Base-by-base conservation (phyloP, 2,329 filamentous ascomycete species). In the Teratosphaeriaceae sp. region DNA sequence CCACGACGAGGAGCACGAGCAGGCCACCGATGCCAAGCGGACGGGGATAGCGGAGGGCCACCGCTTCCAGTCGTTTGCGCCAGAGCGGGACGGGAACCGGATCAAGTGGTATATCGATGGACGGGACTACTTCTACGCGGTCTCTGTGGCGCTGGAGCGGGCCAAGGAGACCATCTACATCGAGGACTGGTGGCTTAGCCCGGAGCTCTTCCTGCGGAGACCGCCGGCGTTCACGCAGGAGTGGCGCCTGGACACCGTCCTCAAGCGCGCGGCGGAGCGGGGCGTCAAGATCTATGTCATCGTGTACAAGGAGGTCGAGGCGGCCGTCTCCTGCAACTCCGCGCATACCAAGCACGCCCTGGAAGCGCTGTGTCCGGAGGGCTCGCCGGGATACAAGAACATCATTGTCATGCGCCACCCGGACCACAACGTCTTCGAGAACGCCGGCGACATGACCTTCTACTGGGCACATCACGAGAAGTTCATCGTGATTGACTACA, bases 401-500 rank as follows among this genome's bases (percentile, higher is more conserved):
- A 97, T 98, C 60, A 78, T 73, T 26, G 73, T 95, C 40, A 84
- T 94, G 78, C 80, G 90, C 22, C 90, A 97, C 65, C 90, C 90
- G 0, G 90, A 97, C 63, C 90, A 97, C 68, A 96, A 96, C 51
- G 78, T 95, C 2, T 80, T 97, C 39, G 88, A 96, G 57, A 96
- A 96, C 57, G 85, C 84, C 2, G 85, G 85, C 22, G 90, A 97
- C 55, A 94, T 95, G 86, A 96, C 88, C 0, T 88, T 96, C 59
- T 96, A 95, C 69, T 97, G 90, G 80, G 92, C 92, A 0, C 92
- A 98, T 61, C 92, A 98, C 62, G 92, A 98, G 58, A 98, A 98
- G 62, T 94, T 96, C 60, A 85, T 97, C 42, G 85, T 98, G 15
- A 85, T 97, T 41, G 92, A 97, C 66, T 94, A 94, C 59, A 77